A percentile compares a stretch with the other conserved stretches of the same genome.
Conservation (phyloP, 2,329 filamentous ascomycete genomes). For the Ceratocystis lukuohia region DNA sequence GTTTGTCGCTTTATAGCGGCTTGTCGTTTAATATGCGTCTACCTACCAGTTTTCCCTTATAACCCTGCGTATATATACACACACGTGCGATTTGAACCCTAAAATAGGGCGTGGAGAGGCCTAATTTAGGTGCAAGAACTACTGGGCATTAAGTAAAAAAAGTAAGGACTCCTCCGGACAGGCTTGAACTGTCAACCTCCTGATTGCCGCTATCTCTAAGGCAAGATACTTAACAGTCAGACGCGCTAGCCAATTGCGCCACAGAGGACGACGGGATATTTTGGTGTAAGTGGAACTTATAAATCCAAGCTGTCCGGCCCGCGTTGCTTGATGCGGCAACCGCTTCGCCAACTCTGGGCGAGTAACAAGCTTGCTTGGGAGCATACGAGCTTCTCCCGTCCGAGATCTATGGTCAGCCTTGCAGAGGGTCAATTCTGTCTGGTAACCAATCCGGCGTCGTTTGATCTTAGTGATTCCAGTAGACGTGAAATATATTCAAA, state of each 20-base stretch:
- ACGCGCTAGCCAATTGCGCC: slow-evolving; percentile 45
- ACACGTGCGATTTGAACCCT: neutral
- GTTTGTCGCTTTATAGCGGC: neutral
- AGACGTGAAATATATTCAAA: no score
- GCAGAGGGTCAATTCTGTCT: no score
- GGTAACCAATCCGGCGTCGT: no score
- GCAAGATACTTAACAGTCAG: slow-evolving; percentile 36
- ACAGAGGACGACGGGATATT: slow-evolving; percentile 25
- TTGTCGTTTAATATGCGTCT: neutral
- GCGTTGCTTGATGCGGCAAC: no score
- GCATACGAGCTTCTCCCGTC: no score
- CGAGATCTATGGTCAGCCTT: no score
- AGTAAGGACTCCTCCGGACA: neutral
- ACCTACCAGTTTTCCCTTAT: no score
- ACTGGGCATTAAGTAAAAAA: neutral
- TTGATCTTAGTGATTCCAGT: no score
- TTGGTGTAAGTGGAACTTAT: neutral
- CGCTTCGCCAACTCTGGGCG: no score
- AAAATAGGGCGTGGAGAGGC: neutral
- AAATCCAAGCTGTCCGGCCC: neutral
- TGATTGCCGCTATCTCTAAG: neutral
- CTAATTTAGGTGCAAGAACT: no score
- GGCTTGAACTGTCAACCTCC: slow-evolving; percentile 9
- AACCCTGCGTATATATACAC: neutral
- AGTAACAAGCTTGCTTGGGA: no score